These are phyloP conservation scores for Myrica gale DNA, from an alignment of 306 rosid genomes.

Conservation along the genomic window DNA sequence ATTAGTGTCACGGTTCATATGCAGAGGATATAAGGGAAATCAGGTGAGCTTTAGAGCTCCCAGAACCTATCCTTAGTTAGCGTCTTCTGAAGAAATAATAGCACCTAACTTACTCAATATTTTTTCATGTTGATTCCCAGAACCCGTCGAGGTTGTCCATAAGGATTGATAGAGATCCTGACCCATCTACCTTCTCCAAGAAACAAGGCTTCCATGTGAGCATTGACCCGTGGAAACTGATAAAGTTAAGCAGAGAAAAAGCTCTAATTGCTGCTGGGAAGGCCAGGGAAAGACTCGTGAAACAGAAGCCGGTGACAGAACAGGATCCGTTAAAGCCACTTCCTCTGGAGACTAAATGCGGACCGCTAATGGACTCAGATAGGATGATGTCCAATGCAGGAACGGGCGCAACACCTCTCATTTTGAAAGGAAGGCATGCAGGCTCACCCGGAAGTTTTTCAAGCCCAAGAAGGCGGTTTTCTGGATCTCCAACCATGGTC, in stretches of 20 bases:
- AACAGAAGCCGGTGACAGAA: constrained; percentile 48
- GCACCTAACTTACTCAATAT: constrained; percentile 17
- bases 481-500: constrained; percentile 58
- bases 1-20: constrained; percentile 59
- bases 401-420: constrained; percentile 39
- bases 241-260: constrained; percentile 78
- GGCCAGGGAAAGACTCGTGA: constrained; percentile 70
- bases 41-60: constrained; percentile 42
- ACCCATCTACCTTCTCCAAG: constrained; percentile 43
- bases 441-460: constrained; percentile 64
- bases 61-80: constrained; percentile 5
- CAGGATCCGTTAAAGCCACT: constrained; percentile 61
- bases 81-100: constrained; percentile 13
- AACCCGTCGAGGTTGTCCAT: constrained; percentile 63
- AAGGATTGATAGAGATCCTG: constrained; percentile 68
- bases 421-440: constrained; percentile 42
- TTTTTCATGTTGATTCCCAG: constrained; percentile 46
- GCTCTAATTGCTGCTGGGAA: constrained; percentile 74
- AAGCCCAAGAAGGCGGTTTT: constrained; percentile 85
- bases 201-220: constrained; percentile 64
- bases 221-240: constrained; percentile 84
- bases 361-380: constrained; percentile 40
- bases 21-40: constrained; percentile 45
- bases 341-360: constrained; percentile 71
- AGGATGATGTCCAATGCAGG: constrained; percentile 33